Conservation (phyloP, 1,139 yeast species). For the Citeromyces hawaiiensis region DNA sequence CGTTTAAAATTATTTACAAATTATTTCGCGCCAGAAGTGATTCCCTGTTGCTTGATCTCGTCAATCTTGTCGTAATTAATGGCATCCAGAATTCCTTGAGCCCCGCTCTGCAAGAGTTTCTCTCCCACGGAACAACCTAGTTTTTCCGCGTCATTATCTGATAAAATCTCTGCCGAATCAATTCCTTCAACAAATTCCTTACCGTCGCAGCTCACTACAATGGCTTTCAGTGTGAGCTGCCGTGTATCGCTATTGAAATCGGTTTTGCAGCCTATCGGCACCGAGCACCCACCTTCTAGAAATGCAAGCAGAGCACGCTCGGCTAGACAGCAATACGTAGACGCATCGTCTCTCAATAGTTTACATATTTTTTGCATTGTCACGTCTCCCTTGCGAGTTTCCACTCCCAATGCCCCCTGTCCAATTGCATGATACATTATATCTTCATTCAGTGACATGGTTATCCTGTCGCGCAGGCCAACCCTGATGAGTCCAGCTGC, state of each 20-base stretch:
- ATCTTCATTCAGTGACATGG: constrained; percentile 52
- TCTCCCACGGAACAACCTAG: constrained; percentile 66
- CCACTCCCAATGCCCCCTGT: constrained; percentile 93
- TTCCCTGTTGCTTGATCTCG: constrained; percentile 17
- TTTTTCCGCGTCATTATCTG: constrained; percentile 49
- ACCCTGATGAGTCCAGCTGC: constrained; percentile 81
- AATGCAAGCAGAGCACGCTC: constrained; percentile 82
- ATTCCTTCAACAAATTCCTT: constrained; percentile 45
- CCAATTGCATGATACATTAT: constrained; percentile 96
- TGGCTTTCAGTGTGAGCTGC: constrained; percentile 42
- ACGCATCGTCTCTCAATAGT: constrained; percentile 50
- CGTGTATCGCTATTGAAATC: constrained; percentile 30
- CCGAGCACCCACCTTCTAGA: constrained; percentile 95
- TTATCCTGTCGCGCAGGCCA: constrained; percentile 60
- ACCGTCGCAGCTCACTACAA: constrained; percentile 85
- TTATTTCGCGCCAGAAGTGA: background rate
- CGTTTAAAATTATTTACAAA: background rate
- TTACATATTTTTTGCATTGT: constrained; percentile 43
- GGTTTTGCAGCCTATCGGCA: constrained; percentile 87
- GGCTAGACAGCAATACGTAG: constrained; percentile 74
- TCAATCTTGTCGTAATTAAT: constrained; percentile 61
- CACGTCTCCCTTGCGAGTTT: constrained; percentile 61
- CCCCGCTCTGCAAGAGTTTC: constrained; percentile 60
- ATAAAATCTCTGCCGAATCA: constrained; percentile 17
- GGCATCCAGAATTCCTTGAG: constrained; percentile 66